Evolutionary conservation across 192 early-diverging fungal species (phyloP).

Genomic region (Irineochytrium annulatum): DNA sequence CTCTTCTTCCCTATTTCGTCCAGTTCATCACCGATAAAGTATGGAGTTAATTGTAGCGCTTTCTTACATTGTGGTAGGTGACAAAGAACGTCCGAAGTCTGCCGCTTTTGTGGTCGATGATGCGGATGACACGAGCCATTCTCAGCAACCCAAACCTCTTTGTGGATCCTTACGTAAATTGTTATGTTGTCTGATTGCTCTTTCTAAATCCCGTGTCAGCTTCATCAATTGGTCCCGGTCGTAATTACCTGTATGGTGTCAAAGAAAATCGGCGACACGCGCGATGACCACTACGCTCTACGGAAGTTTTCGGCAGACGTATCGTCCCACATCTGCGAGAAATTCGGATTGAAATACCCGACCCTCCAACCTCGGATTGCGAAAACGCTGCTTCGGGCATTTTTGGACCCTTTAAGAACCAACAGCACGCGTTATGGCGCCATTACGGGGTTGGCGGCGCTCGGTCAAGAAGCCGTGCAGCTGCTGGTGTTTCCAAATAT

Average conservation of each 20-base stretch:
- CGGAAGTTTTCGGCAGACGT: conserved; percentile 74
- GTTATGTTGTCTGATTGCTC: conserved; percentile 2
- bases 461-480: conserved; percentile 75
- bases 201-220: conserved; percentile 34
- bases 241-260: conserved; percentile 91
- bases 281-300: conserved; percentile 80
- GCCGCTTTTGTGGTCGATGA: conserved; percentile 63
- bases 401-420: conserved; percentile 81
- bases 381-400: conserved; percentile 83
- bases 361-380: conserved; percentile 85
- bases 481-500: conserved; percentile 52
- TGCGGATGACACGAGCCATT: conserved; percentile 75
- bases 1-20: conserved; percentile 92
- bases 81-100: conserved; percentile 76
- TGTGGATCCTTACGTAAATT: conserved; percentile 87
- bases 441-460: conserved; percentile 67
- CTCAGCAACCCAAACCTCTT: conserved; percentile 84
- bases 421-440: conserved; percentile 86
- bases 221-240: conserved; percentile 93
- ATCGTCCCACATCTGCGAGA: conserved; percentile 65
- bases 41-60: background rate
- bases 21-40: conserved; percentile 85
- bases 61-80: conserved; percentile 39
- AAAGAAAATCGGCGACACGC: conserved; percentile 67
- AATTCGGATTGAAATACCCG: conserved; percentile 78